Conservation (phyloP, 495 filamentous ascomycete species). For the Aspergillus hancockii region DNA sequence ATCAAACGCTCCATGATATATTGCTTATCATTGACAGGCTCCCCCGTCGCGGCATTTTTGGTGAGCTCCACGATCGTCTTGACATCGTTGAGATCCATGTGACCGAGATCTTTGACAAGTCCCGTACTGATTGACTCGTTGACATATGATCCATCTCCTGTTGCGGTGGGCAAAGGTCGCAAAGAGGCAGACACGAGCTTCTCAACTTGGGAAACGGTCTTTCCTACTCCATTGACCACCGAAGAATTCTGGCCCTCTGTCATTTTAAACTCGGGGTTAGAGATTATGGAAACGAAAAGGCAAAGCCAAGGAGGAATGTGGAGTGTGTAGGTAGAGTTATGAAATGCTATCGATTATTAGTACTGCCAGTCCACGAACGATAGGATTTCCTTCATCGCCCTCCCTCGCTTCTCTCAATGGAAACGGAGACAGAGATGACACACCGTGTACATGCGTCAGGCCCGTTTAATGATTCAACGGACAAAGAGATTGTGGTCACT, state of each 20-base stretch:
- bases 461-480: no score
- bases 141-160: constrained; percentile 60
- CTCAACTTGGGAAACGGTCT: constrained; percentile 50
- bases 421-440: no score
- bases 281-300: neutral
- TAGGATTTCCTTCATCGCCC: no score
- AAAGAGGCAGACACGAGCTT: constrained; percentile 58
- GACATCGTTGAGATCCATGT: constrained; percentile 42
- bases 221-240: constrained; percentile 27
- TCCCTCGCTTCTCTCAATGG: no score
- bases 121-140: constrained; percentile 33
- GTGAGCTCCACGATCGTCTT: constrained; percentile 47
- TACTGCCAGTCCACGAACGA: no score
- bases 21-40: constrained; percentile 82
- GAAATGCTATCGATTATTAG: no score
- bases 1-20: constrained; percentile 61
- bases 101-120: constrained; percentile 38
- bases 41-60: constrained; percentile 73
- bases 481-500: neutral
- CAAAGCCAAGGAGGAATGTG: neutral
- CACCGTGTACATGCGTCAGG: no score
- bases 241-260: constrained; percentile 17
- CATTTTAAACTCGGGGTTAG: constrained; percentile 23
- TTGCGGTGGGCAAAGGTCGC: constrained; percentile 63
- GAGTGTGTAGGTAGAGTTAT: neutral